A percentile compares a stretch with the other conserved stretches of the same genome.
Evolutionary conservation across 225 moss, liverwort and hornwort species (phyloP).

Genomic region (Thuidium tamariscinum): DNA sequence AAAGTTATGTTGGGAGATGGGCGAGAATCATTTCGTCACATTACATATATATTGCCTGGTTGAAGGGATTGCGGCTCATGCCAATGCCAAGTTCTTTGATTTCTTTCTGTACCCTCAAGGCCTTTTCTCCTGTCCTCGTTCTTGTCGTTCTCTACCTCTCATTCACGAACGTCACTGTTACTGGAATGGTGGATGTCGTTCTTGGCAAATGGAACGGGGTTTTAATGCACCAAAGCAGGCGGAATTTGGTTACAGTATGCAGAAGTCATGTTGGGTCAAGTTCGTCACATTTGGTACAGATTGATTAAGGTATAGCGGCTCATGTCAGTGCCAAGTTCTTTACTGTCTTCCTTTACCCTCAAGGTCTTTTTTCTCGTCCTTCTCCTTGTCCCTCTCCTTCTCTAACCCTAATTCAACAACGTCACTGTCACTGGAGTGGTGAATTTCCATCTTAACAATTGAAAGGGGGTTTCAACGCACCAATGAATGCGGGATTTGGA

Average conservation of each 20-base stretch:
- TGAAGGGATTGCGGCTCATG: constrained; percentile 22
- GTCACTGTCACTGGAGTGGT: background rate
- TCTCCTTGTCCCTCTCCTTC: background rate
- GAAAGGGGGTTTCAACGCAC: background rate
- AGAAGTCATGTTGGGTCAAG: background rate
- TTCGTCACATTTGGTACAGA: background rate
- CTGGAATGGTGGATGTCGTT: background rate
- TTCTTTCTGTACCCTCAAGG: constrained; percentile 71
- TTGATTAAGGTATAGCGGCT: background rate
- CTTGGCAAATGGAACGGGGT: background rate
- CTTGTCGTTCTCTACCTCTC: background rate
- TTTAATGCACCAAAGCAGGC: background rate
- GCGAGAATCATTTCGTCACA: background rate
- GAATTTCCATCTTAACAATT: background rate
- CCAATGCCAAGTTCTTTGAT: constrained; percentile 63
- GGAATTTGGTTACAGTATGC: background rate
- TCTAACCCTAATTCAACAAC: background rate
- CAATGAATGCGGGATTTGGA: background rate
- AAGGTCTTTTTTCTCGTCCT: constrained; percentile 4
- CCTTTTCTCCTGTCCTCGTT: background rate
- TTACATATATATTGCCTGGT: background rate
- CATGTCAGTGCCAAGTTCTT: background rate
- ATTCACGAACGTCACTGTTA: background rate
- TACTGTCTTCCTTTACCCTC: constrained; percentile 62
- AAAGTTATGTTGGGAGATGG: background rate